A percentile compares a stretch with the other conserved stretches of the same genome.
These are phyloP conservation scores for Podaxis rugospora DNA, from an alignment of 768 basidiomycete genomes.

Conservation along the genomic window DNA sequence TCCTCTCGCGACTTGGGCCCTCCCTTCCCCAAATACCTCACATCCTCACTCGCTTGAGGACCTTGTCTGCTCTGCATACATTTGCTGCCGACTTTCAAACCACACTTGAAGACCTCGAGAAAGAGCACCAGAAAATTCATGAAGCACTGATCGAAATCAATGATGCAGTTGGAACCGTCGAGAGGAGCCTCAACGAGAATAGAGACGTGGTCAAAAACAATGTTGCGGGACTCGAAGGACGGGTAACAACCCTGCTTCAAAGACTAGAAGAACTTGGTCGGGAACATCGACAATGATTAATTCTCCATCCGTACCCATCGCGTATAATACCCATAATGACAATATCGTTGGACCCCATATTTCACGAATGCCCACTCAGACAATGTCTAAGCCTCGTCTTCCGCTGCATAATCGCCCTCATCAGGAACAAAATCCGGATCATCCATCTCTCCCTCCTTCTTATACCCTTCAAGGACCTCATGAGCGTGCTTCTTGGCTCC, in stretches of 20 bases:
- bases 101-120: constrained; percentile 61
- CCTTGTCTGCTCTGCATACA: constrained; percentile 76
- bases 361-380: neutral
- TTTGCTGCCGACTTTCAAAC: constrained; percentile 76
- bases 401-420: neutral
- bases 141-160: constrained; percentile 65
- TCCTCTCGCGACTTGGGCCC: constrained; percentile 67
- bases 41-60: constrained; percentile 83
- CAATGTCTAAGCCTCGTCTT: neutral
- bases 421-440: neutral
- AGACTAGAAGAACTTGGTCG: constrained; percentile 37
- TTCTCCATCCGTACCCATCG: neutral
- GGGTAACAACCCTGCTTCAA: constrained; percentile 36
- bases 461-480: constrained; percentile 2
- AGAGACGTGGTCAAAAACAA: constrained; percentile 67
- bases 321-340: neutral
- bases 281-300: constrained; percentile 13
- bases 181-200: constrained; percentile 75
- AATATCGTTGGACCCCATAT: neutral
- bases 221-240: constrained; percentile 60
- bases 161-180: constrained; percentile 65
- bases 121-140: constrained; percentile 62
- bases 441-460: neutral
- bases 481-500: constrained; percentile 9
- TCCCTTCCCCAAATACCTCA: constrained; percentile 83